Evolutionary conservation across 2,329 filamentous ascomycete genomes (phyloP), one percentile per base, ranked within the genome.

Genomic region (Ophiostoma sp.): DNA sequence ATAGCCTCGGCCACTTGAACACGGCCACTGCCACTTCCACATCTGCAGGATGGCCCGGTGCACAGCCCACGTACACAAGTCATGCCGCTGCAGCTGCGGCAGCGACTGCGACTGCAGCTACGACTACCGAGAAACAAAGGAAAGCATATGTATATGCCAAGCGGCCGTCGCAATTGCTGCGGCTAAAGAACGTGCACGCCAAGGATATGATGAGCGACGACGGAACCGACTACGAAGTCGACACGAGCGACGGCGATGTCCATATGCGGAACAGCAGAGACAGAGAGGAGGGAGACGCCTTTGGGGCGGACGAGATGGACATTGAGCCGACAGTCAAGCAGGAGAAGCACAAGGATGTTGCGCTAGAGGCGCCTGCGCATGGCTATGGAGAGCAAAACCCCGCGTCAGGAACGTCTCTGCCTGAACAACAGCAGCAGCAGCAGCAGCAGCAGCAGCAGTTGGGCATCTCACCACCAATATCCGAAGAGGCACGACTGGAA

Each of bases 401-500:
- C 11, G 33, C 20, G n/a, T n/a, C 33, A 66, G 6, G 23, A 13
- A 5, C 64, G 17, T 7, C 64, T 41, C 1, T 67, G 7, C 4
- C 23, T 15, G 17, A 27, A 17, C 35, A 41, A 1, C 65, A 48
- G 2, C 48, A 67, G 15, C 41, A 35, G 1, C 6, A 35, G 13
- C 13, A 33, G n/a, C 48, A 57, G 27, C 65, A 23, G 5, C 44
- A 31, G n/a, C 27, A 27, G 23, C 39, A 57, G 15, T 13, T 11
- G 8, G 36, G 36, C 13, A 8, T 39, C 13, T 39, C 44, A 4
- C 67, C 39, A 23, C 66, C 67, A 68, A 23, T 60, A 33, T 13
- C 67, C 27, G 67, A 27, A 36, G 23, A 23, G 35, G 41, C 44
- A 27, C 67, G 75, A 3, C 76, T 78, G 64, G 77, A 79, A 67